A percentile compares a stretch with the other conserved stretches of the same genome.
phyloP scores from a whole-genome alignment of 202 grass and related monocot species.

The Digitaria exilis region DNA sequence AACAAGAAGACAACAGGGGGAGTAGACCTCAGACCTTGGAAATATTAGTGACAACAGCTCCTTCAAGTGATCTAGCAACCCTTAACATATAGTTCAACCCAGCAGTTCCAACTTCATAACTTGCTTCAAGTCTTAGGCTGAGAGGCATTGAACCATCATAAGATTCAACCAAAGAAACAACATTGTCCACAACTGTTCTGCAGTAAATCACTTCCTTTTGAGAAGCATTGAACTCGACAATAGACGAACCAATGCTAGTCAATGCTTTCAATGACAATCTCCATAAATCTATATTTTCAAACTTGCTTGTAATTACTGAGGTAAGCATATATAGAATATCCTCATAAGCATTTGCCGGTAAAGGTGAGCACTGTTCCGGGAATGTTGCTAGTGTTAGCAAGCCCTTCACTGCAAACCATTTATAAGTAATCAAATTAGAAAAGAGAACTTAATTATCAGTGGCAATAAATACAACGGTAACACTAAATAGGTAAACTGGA shows the following conservation, averaged over 20 bases:
- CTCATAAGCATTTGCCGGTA: constrained; percentile 57
- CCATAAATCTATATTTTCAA: constrained; percentile 65
- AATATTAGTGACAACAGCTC: constrained; percentile 63
- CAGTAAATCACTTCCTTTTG: constrained; percentile 64
- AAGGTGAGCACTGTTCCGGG: constrained; percentile 60
- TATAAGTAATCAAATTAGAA: constrained; percentile 37
- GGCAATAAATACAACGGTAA: constrained; percentile 1
- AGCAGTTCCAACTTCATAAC: constrained; percentile 72
- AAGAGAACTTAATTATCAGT: constrained; percentile 24
- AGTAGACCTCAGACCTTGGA: constrained; percentile 55
- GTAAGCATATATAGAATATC: constrained; percentile 63
- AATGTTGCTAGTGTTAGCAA: constrained; percentile 84
- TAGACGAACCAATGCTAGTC: constrained; percentile 72
- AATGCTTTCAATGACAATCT: constrained; percentile 71
- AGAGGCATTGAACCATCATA: constrained; percentile 58
- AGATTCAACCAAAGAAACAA: constrained; percentile 64
- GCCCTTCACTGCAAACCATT: constrained; percentile 73
- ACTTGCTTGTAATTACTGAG: constrained; percentile 57
- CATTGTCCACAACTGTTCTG: constrained; percentile 66
- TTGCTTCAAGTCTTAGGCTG: constrained; percentile 68
- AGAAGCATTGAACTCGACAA: constrained; percentile 51
- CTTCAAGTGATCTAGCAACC: constrained; percentile 72
- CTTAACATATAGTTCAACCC: constrained; percentile 55
- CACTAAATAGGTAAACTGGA: constrained; percentile 7
- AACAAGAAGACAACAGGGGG: constrained; percentile 15